Evolutionary conservation across 2,329 filamentous ascomycete genomes (phyloP).

Genomic region (Paraphoma sp.): DNA sequence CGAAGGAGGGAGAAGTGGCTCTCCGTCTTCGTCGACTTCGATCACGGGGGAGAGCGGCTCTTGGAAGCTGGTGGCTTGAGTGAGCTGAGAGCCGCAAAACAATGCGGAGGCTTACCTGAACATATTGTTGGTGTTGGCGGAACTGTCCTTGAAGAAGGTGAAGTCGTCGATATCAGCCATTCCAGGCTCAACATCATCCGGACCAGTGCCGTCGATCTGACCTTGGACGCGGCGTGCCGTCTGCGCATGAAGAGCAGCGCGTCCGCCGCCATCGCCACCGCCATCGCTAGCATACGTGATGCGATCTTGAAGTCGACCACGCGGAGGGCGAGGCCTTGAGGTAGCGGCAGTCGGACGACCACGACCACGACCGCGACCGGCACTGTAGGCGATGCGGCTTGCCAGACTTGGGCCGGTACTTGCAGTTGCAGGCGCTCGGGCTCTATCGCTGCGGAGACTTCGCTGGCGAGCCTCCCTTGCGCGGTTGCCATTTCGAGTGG

Average conservation of each 20-base stretch:
- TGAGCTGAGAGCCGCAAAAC: conserved; percentile 4
- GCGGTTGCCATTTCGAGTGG: neutral
- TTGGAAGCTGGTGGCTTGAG: neutral
- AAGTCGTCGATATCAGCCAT: neutral
- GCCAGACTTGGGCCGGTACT: neutral
- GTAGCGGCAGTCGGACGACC: neutral
- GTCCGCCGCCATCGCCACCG: neutral
- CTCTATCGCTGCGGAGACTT: neutral
- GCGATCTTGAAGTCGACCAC: neutral
- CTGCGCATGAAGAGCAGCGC: neutral
- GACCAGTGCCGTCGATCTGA: neutral
- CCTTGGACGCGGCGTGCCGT: neutral
- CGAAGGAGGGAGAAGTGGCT: neutral
- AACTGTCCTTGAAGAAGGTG: neutral
- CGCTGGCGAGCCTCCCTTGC: neutral
- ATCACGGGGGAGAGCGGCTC: neutral
- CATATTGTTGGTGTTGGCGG: neutral
- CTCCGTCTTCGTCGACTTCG: no score
- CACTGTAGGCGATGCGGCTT: neutral
- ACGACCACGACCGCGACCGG: neutral
- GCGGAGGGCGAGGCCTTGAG: neutral
- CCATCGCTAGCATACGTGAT: neutral
- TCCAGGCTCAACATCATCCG: neutral
- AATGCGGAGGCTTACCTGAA: neutral
- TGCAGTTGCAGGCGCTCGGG: neutral